These are phyloP conservation scores for Ganoderma sinense DNA, from an alignment of 1,284 basidiomycete species.

Conservation along the genomic window DNA sequence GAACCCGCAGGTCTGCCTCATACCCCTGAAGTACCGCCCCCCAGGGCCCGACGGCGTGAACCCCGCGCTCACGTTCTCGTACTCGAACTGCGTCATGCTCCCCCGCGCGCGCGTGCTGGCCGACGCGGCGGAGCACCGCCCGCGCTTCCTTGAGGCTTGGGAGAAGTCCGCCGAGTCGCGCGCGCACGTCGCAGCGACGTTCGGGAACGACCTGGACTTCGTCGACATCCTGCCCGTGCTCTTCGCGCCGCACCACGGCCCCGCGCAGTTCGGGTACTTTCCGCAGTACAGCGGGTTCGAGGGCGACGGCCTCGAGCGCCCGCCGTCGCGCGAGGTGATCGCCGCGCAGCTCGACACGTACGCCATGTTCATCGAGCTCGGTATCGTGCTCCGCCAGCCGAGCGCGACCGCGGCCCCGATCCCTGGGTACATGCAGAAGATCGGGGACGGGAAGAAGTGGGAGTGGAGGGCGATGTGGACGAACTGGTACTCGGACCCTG, in stretches of 20 bases:
- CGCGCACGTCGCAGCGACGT: neutral
- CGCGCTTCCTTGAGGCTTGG: slow-evolving; percentile 2
- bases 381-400: slow-evolving; percentile 7
- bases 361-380: slow-evolving; percentile 16
- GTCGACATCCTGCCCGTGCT: slow-evolving; percentile 16
- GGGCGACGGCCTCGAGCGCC: neutral
- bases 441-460: slow-evolving; percentile 14
- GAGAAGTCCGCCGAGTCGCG: slow-evolving; percentile 9
- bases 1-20: slow-evolving; percentile 13
- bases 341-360: slow-evolving; percentile 9
- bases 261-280: slow-evolving; percentile 12
- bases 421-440: slow-evolving; percentile 9
- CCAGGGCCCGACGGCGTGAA: slow-evolving; percentile 10
- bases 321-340: neutral
- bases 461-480: slow-evolving; percentile 14
- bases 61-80: slow-evolving; percentile 2
- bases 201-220: slow-evolving; percentile 8
- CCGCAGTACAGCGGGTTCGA: slow-evolving; percentile 2
- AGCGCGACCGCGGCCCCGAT: neutral
- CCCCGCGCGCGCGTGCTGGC: slow-evolving; percentile 15
- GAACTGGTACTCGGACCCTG: slow-evolving; percentile 4
- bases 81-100: slow-evolving; percentile 2
- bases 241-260: slow-evolving; percentile 6
- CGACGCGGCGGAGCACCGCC: neutral
- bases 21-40: slow-evolving; percentile 10